Conservation (phyloP, 768 basidiomycete genomes). For the Macrocybe gigantea region DNA sequence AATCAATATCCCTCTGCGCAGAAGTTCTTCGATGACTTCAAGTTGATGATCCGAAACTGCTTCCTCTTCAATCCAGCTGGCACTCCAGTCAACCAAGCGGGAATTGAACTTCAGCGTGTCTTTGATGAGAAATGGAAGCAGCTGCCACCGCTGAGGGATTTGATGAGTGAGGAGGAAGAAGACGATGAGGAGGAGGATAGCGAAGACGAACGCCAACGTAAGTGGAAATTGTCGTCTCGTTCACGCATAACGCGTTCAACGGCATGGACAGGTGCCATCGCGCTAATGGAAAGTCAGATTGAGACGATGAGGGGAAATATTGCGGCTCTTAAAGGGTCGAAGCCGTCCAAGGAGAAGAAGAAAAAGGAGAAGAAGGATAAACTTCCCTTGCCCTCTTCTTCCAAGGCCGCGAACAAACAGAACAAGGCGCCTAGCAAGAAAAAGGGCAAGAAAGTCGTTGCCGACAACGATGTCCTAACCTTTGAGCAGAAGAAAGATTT, state of each 20-base stretch:
- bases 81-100: constrained; percentile 82
- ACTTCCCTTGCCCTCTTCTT: constrained; percentile 53
- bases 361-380: constrained; percentile 61
- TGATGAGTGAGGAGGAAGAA: constrained; percentile 56
- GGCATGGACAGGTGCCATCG: constrained; percentile 53
- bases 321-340: constrained; percentile 51
- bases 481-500: constrained; percentile 99
- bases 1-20: constrained; percentile 72
- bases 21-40: constrained; percentile 87
- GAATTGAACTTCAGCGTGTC: constrained; percentile 74
- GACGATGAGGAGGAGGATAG: constrained; percentile 64
- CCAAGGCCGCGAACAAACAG: constrained; percentile 51
- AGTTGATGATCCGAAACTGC: constrained; percentile 93
- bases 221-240: constrained; percentile 19
- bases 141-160: constrained; percentile 56
- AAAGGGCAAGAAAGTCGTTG: constrained; percentile 58
- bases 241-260: constrained; percentile 9
- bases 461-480: constrained; percentile 79
- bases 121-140: constrained; percentile 92
- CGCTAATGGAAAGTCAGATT: constrained; percentile 76
- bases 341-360: constrained; percentile 59
- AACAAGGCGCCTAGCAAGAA: constrained; percentile 49
- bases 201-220: constrained; percentile 68
- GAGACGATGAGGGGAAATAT: constrained; percentile 71
- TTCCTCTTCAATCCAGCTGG: constrained; percentile 87